Base-by-base conservation (phyloP, 2,329 filamentous ascomycete genomes). In the Colletotrichum sp. region DNA sequence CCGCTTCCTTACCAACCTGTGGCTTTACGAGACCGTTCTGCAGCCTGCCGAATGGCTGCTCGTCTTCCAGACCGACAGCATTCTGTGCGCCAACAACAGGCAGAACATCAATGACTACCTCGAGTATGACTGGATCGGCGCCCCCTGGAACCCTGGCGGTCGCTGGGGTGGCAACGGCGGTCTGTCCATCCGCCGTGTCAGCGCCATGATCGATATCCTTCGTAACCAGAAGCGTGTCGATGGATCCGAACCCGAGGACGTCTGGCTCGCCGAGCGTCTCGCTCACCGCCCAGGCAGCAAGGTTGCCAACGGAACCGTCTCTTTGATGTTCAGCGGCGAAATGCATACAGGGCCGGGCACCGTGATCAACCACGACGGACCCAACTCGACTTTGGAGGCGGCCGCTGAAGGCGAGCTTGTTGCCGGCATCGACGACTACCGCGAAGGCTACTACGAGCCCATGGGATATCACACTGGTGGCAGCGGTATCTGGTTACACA, bases 391-490 rank as follows among this genome's bases (percentile, higher is more conserved):
- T 3, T 75, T 82, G 14, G 80, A 80, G 7, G 84, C 83, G 5
- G 79, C 82, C 12, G 74, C 78, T 18, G 76, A 79, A 8, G 82
- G 81, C 38, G 81, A 83, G 30, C 82, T 83, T 56, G 81, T 88
- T 48, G 77, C 83, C 56, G 88, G 85, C 9, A 81, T 90, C 52
- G 88, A 90, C 79, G 85, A 87, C 79, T 89, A 87, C 86, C 85
- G 88, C 18, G 79, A 86, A n/a, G 88, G 88, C 16, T 87, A 86
- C 78, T 90, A 90, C 79, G 86, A 90, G 79, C 90, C 90, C 16
- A 90, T 91, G 89, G 90, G 90, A 58, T 91, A 90, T 79, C 90
- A 92, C 79, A 89, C 88, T 2, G 89, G 89, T 26, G 86, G 86
- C 9, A 86, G 86, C 69, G 89, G 90, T 63, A 79, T 79, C 14